These are phyloP conservation scores for Harrya chromipes DNA, from an alignment of 768 basidiomycete genomes.

Conservation along the genomic window DNA sequence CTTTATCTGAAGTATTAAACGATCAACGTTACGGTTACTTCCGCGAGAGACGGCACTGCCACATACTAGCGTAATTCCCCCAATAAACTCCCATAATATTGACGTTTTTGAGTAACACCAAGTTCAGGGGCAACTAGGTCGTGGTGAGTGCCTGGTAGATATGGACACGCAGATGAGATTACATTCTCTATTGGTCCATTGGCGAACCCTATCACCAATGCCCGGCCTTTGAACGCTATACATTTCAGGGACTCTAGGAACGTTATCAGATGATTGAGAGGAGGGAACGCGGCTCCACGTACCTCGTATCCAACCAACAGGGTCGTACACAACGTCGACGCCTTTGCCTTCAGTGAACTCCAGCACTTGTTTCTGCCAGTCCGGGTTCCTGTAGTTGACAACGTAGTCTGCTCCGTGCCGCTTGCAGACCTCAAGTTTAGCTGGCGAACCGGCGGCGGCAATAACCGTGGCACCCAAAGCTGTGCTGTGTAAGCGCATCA, in stretches of 20 bases:
- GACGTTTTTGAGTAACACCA: slow-evolving; percentile 82
- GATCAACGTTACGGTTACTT: neutral
- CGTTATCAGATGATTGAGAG: neutral
- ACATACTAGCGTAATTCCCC: slow-evolving; percentile 75
- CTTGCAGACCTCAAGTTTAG: slow-evolving; percentile 78
- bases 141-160: slow-evolving; percentile 3
- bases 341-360: slow-evolving; percentile 81
- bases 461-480: slow-evolving; percentile 93
- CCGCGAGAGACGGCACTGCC: neutral
- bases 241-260: slow-evolving; percentile 79
- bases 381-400: slow-evolving; percentile 72
- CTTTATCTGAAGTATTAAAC: slow-evolving; percentile 49
- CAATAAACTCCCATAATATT: slow-evolving; percentile 83
- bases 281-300: slow-evolving; percentile 5
- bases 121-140: slow-evolving; percentile 73
- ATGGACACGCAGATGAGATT: neutral
- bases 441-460: slow-evolving; percentile 78
- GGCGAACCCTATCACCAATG: slow-evolving; percentile 80
- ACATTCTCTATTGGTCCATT: slow-evolving; percentile 26
- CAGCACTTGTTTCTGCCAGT: slow-evolving; percentile 91
- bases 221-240: slow-evolving; percentile 91
- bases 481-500: slow-evolving; percentile 27
- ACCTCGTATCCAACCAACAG: slow-evolving; percentile 77
- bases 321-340: slow-evolving; percentile 84
- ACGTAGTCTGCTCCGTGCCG: slow-evolving; percentile 75